phyloP scores from a whole-genome alignment of 2,329 filamentous ascomycete species.

The Pseudogymnoascus sp. region DNA sequence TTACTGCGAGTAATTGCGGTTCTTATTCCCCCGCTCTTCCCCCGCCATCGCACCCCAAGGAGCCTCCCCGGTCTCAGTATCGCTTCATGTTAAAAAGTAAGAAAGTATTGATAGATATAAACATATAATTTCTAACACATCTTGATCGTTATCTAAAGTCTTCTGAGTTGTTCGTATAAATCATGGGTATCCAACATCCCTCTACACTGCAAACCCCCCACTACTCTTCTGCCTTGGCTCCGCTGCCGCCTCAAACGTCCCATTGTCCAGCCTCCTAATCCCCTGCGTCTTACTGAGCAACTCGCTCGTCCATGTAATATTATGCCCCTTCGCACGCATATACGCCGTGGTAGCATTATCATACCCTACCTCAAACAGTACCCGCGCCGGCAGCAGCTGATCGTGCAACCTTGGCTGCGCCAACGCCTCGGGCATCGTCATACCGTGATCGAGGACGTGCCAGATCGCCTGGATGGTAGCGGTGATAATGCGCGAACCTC shows the following conservation, averaged over 20 bases:
- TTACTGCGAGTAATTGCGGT: neutral
- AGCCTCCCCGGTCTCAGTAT: too few species aligned
- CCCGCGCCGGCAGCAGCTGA: constrained; percentile 65
- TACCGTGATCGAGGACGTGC: constrained; percentile 57
- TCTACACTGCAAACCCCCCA: constrained; percentile 41
- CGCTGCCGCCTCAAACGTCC: constrained; percentile 67
- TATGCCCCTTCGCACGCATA: constrained; percentile 58
- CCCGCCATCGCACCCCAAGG: too few species aligned
- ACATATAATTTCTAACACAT: neutral
- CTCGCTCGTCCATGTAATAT: constrained; percentile 58
- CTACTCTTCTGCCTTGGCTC: constrained; percentile 69
- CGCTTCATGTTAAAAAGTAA: too few species aligned
- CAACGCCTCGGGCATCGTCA: constrained; percentile 55
- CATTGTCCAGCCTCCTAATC: constrained; percentile 51
- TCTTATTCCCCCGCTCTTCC: too few species aligned
- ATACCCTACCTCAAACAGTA: constrained; percentile 61
- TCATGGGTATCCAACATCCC: neutral
- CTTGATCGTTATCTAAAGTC: neutral
- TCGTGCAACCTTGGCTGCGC: constrained; percentile 66
- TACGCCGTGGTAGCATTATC: constrained; percentile 55
- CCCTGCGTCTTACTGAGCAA: constrained; percentile 64
- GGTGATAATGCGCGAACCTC: constrained; percentile 77
- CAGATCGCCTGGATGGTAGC: constrained; percentile 66
- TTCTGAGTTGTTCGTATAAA: neutral
- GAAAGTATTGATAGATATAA: too few species aligned